phyloP scores from a whole-genome alignment of 306 rosid species.

The Ziziphus jujuba region DNA sequence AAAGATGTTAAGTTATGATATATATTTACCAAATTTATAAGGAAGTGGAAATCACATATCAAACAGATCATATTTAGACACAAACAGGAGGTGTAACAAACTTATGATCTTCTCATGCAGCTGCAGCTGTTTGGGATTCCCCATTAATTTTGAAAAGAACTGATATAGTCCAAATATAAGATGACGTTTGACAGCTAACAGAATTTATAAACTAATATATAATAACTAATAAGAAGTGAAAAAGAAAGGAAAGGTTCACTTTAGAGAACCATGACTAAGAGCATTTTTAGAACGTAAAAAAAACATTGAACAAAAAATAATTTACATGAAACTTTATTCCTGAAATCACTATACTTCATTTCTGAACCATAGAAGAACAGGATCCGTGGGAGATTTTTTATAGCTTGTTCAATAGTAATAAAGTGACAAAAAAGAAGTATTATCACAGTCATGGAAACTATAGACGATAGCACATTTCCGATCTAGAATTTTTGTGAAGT shows the following conservation, averaged over 20 bases:
- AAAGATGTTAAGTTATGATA: not conserved
- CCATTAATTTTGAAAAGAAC: not conserved
- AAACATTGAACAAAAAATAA: not conserved
- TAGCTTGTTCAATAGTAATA: not conserved
- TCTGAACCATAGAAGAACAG: not conserved
- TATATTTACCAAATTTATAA: not conserved
- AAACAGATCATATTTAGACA: too few species aligned
- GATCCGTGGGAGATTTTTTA: not conserved
- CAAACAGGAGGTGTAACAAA: not conserved
- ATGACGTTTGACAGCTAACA: constrained; percentile 1
- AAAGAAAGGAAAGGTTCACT: constrained; percentile 5
- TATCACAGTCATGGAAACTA: not conserved
- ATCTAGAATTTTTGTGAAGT: not conserved
- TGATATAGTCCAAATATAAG: not conserved
- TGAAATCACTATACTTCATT: not conserved
- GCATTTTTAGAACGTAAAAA: not conserved
- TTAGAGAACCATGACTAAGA: not conserved
- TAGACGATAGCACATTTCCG: not conserved
- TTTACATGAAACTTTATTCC: not conserved
- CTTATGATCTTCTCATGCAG: constrained; percentile 2
- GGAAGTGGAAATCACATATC: too few species aligned
- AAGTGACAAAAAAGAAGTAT: not conserved
- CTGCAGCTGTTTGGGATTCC: not conserved
- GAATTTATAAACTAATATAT: not conserved
- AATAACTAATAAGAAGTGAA: too few species aligned